Conservation (phyloP, 2,329 filamentous ascomycete species). For the Talaromyces atroroseus region DNA sequence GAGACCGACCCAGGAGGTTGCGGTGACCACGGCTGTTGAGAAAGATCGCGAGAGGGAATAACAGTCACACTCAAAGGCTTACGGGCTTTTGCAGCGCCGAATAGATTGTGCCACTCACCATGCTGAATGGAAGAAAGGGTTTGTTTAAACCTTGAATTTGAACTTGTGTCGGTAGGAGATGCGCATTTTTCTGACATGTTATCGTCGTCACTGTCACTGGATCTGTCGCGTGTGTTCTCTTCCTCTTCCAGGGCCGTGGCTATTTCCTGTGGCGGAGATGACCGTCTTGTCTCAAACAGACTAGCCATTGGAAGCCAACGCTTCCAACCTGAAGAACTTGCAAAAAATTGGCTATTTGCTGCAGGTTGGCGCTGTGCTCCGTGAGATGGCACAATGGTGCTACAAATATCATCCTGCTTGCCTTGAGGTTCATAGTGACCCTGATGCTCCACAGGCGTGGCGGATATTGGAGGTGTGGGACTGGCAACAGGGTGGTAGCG, state of each 20-base stretch:
- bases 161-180: neutral
- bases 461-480: slow-evolving; percentile 39
- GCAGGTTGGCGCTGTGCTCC: neutral
- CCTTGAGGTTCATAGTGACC: slow-evolving; percentile 14
- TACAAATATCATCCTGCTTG: slow-evolving; percentile 19
- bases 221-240: neutral
- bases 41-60: slow-evolving; percentile 54
- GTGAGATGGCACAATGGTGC: neutral
- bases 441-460: slow-evolving; percentile 12
- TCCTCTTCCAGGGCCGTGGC: slow-evolving; percentile 47
- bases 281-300: slow-evolving; percentile 54
- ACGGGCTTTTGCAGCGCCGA: slow-evolving; percentile 20
- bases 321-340: slow-evolving; percentile 1
- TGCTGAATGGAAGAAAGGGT: slow-evolving; percentile 1
- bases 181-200: slow-evolving; percentile 4
- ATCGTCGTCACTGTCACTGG: slow-evolving; percentile 2
- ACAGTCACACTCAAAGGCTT: slow-evolving; percentile 52
- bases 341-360: neutral
- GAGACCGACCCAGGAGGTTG: slow-evolving; percentile 16
- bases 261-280: slow-evolving; percentile 56
- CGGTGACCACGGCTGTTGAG: slow-evolving; percentile 52
- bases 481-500: slow-evolving; percentile 54
- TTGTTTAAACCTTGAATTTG: slow-evolving; percentile 6
- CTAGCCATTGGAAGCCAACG: slow-evolving; percentile 51
- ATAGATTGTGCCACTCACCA: slow-evolving; percentile 16